Evolutionary conservation across 371 early-diverging fungal genomes (phyloP).

Genomic region (Cokeromyces recurvatus): DNA sequence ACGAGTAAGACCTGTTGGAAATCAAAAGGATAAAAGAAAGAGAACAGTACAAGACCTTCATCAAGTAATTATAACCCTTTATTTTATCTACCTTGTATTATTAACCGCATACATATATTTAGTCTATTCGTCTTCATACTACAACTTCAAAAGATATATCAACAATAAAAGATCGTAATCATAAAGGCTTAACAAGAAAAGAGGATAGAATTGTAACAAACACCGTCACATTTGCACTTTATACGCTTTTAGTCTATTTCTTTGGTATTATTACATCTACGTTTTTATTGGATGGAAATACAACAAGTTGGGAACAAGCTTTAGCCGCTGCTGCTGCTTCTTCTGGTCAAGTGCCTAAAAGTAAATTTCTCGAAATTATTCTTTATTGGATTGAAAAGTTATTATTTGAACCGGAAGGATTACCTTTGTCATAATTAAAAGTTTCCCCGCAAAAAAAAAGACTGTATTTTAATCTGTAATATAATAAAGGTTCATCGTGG

Average conservation of each 20-base stretch:
- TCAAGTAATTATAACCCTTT: conserved; percentile 33
- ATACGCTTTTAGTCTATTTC: conserved; percentile 49
- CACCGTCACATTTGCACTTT: conserved; percentile 51
- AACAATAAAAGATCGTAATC: too few relatives aligned
- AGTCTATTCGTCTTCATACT: too few relatives aligned
- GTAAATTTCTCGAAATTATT: conserved; percentile 39
- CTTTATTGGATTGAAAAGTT: conserved; percentile 48
- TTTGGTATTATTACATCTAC: conserved; percentile 56
- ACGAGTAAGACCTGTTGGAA: conserved; percentile 13
- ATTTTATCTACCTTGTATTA: too few relatives aligned
- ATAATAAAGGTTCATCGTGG: too few relatives aligned
- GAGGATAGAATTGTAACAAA: conserved; percentile 43
- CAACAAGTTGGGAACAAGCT: conserved; percentile 29
- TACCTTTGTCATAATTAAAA: conserved; percentile 14
- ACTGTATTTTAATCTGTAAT: too few relatives aligned
- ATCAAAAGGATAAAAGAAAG: conserved; percentile 23
- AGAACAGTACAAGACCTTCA: conserved; percentile 33
- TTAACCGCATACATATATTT: neutral
- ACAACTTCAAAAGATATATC: neutral
- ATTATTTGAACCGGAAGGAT: conserved; percentile 39
- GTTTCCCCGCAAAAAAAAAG: too few relatives aligned
- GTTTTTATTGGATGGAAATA: conserved; percentile 41
- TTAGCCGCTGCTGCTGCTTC: conserved; percentile 35
- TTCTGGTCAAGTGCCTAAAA: conserved; percentile 28
- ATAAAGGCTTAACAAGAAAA: conserved; percentile 9